Percentiles rank a stretch among this genome's conserved stretches.
Conservation (phyloP, 1,284 basidiomycete genomes). For the Naganishia liquefaciens region DNA sequence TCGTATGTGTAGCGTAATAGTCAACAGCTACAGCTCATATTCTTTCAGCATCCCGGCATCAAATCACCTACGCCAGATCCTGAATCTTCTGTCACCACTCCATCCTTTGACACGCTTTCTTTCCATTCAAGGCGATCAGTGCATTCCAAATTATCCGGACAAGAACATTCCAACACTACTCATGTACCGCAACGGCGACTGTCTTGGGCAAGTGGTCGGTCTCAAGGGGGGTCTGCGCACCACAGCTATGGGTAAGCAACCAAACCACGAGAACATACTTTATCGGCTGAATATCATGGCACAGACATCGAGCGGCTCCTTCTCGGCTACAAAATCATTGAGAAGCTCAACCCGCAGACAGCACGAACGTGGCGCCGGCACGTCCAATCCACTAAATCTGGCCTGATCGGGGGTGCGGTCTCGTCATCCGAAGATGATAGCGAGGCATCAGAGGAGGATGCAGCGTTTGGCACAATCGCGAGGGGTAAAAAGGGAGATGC, state of each 20-base stretch:
- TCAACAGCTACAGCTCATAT: not conserved
- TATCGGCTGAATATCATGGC: not conserved
- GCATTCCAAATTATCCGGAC: conserved; percentile 94
- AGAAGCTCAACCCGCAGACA: conserved; percentile 39
- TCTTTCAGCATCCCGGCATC: conserved; percentile 69
- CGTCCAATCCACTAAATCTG: conserved; percentile 35
- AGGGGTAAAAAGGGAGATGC: conserved; percentile 41
- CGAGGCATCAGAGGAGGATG: conserved; percentile 34
- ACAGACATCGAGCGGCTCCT: conserved; percentile 50
- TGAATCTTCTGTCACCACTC: conserved; percentile 71
- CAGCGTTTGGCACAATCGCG: conserved; percentile 42
- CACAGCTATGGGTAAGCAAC: conserved; percentile 69
- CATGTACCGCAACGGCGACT: conserved; percentile 86
- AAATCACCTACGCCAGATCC: conserved; percentile 70
- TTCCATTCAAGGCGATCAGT: conserved; percentile 91
- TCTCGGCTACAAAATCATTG: conserved; percentile 45
- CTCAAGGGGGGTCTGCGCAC: conserved; percentile 77
- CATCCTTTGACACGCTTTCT: conserved; percentile 94
- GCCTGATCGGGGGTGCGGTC: conserved; percentile 30
- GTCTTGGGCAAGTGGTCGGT: conserved; percentile 79
- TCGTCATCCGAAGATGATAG: conserved; percentile 41
- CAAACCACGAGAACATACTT: not conserved
- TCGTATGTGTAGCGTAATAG: conserved; percentile 48
- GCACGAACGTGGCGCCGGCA: conserved; percentile 30
- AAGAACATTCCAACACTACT: conserved; percentile 87